These are phyloP conservation scores for Pelargonium cotyledonis DNA, from an alignment of 441 rosid species.

Conservation along the genomic window DNA sequence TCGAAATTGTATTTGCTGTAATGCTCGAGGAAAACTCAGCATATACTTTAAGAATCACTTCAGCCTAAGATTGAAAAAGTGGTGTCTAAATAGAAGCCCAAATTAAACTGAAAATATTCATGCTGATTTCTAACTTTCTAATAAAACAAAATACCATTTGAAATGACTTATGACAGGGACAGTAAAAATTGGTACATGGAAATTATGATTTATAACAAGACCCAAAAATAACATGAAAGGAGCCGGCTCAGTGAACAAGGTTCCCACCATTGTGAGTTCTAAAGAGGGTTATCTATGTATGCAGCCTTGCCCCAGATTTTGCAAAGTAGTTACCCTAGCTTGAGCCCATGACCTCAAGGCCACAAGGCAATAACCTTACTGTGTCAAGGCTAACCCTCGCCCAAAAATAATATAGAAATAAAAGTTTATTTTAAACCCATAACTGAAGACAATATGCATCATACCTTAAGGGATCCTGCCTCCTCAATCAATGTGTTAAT, in stretches of 20 bases:
- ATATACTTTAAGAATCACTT: constrained; percentile 76
- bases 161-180: too few relatives aligned
- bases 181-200: neutral
- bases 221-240: too few relatives aligned
- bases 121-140: neutral
- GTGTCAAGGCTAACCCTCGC: too few relatives aligned
- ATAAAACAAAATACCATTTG: neutral
- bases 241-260: too few relatives aligned
- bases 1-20: constrained; percentile 67
- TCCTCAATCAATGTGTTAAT: constrained; percentile 91
- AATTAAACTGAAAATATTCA: neutral
- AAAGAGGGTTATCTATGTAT: too few relatives aligned
- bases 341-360: too few relatives aligned
- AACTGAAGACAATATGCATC: constrained; percentile 18
- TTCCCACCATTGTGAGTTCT: too few relatives aligned
- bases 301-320: too few relatives aligned
- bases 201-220: neutral
- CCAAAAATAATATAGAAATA: too few relatives aligned
- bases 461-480: constrained; percentile 79
- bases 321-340: too few relatives aligned
- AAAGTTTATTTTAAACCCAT: neutral
- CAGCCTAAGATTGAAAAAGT: constrained; percentile 47
- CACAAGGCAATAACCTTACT: too few relatives aligned
- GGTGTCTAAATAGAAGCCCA: neutral
- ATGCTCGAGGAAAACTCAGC: constrained; percentile 82